Evolutionary conservation across 164 flowering plant genomes (phyloP).

Genomic region (Houttuynia cordata): DNA sequence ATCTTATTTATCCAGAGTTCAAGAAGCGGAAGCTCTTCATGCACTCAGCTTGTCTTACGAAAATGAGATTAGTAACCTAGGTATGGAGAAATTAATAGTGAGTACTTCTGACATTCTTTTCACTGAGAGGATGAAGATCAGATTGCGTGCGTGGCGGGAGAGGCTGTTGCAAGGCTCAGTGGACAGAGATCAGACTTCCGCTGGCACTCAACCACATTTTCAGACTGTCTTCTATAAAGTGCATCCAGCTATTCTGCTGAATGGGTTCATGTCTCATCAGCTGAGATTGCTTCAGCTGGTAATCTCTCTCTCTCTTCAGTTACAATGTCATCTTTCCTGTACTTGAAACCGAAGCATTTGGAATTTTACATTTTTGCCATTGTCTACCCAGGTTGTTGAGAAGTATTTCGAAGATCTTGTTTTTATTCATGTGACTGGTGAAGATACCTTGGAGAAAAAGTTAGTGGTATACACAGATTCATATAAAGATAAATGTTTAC

Average conservation of each 20-base stretch:
- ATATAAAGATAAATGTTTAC: conserved; percentile 34
- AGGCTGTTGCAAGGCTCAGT: conserved; percentile 22
- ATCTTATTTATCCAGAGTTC: conserved; percentile 93
- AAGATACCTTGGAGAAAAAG: conserved; percentile 28
- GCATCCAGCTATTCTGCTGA: conserved; percentile 67
- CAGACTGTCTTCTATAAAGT: conserved; percentile 54
- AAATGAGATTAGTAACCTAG: conserved; percentile 12
- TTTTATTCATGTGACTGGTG: conserved; percentile 34
- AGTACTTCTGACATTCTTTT: conserved; percentile 66
- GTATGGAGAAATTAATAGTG: conserved; percentile 20
- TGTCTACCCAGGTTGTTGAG: conserved; percentile 30
- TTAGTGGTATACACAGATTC: conserved; percentile 63
- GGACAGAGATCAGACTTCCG: conserved; percentile 15
- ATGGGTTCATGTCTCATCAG: conserved; percentile 75
- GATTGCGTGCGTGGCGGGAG: conserved; percentile 58
- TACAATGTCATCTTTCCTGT: not conserved
- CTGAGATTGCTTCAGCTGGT: conserved; percentile 67
- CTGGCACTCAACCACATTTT: conserved; percentile 28
- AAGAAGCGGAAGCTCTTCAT: conserved; percentile 55
- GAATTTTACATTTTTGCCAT: not conserved
- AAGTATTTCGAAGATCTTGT: conserved; percentile 67
- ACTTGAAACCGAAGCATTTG: not conserved
- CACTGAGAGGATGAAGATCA: conserved; percentile 62
- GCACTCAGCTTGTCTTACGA: conserved; percentile 21
- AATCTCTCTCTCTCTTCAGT: conserved; percentile 5